Evolutionary conservation across 2,329 filamentous ascomycete genomes (phyloP), one percentile per base, ranked within the genome.

Genomic region (Sphaerulina vaccinii): DNA sequence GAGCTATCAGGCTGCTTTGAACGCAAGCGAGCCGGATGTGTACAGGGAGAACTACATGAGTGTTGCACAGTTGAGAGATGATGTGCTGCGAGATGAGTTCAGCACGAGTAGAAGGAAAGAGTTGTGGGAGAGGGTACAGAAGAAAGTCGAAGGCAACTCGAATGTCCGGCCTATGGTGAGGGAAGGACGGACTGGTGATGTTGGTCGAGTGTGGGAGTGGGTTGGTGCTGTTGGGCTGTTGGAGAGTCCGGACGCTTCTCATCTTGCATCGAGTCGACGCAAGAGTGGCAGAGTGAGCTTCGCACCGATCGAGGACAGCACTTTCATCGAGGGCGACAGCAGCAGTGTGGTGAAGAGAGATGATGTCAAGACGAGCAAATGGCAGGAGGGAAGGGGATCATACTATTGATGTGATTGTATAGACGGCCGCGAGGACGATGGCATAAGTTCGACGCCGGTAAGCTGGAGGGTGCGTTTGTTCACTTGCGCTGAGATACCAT

Each of bases 61-160:
- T 65, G 81, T 96, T 62, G 88, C 88, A 1, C 93, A 97, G 67
- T 75, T 99, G 48, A 80, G 93, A 54, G 93, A 99, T 65, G 92
- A 97, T 65, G 86, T 99, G 2, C 77, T 99, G 33, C 80, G 92
- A 16, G 82, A 86, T 22, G 85, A 95, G 55, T 89, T 96, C 68
- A 86, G 82, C 3, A 79, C 91, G 16, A 78, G 79, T 7, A 82
- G 90, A 62, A 80, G 93, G 32, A 87, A 93, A 66, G 81, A 83
- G 50, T 76, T 99, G 44, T 99, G 95, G 93, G 80, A 84, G 58
- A 83, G 83, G 43, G 93, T 99, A 16, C 81, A 84, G 60, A 82
- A 78, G 45, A 86, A 97, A 46, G 91, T 99, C 1, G 93, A 99
- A 71, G 85, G 85, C 70, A 99, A 99, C 69, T 87, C 88, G 54